phyloP scores from a whole-genome alignment of 768 basidiomycete genomes.

The Kwoniella newhampshirensis region DNA sequence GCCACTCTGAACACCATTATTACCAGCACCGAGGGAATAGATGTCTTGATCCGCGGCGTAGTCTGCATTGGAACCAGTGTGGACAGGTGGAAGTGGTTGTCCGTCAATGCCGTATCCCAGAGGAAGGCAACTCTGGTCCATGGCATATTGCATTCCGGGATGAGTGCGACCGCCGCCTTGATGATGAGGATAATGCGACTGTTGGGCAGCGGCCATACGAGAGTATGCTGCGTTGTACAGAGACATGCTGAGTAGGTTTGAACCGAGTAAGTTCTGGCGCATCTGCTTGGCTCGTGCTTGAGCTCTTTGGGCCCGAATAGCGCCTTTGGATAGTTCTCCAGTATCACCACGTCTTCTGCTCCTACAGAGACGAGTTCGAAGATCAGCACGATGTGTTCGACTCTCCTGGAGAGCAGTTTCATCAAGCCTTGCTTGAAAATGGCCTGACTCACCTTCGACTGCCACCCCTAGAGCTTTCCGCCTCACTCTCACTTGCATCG shows the following conservation, averaged over 20 bases:
- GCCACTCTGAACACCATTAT: background rate
- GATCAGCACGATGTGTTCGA: background rate
- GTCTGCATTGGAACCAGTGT: background rate
- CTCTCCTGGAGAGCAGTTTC: background rate
- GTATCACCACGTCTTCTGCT: slow-evolving; percentile 42
- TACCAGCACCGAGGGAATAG: background rate
- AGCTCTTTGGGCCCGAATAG: slow-evolving; percentile 47
- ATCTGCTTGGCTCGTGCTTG: slow-evolving; percentile 45
- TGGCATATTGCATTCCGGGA: slow-evolving; percentile 22
- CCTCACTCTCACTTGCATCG: slow-evolving; percentile 27
- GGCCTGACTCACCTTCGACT: slow-evolving; percentile 32
- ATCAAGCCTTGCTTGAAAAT: too few species aligned
- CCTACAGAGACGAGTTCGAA: background rate
- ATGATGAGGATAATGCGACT: slow-evolving; percentile 3
- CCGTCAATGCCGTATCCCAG: slow-evolving; percentile 36
- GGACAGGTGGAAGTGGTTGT: slow-evolving; percentile 8
- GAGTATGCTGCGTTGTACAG: slow-evolving; percentile 33
- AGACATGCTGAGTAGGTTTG: slow-evolving; percentile 39
- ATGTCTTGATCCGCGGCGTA: slow-evolving; percentile 9
- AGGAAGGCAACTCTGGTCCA: slow-evolving; percentile 21
- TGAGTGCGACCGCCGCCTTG: slow-evolving; percentile 10
- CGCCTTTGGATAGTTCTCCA: slow-evolving; percentile 52
- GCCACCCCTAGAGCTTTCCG: slow-evolving; percentile 16
- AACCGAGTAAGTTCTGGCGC: slow-evolving; percentile 48
- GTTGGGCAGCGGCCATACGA: slow-evolving; percentile 16